Evolutionary conservation across 305 asterid genomes (phyloP).

Genomic region (Fraxinus dipetala): DNA sequence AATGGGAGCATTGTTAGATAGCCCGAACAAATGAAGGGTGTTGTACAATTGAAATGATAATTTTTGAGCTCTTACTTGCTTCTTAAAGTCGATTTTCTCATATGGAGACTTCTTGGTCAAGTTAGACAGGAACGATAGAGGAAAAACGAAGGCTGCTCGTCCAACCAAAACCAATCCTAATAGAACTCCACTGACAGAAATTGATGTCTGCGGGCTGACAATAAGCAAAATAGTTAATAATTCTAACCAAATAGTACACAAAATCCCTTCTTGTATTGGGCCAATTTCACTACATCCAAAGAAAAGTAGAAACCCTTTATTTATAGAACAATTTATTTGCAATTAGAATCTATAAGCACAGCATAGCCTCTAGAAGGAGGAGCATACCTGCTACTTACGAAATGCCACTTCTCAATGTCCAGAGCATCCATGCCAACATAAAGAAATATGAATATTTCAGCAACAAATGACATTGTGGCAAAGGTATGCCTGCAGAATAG

Average conservation of each 20-base stretch:
- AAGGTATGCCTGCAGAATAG: conserved; percentile 9
- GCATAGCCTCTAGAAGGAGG: background rate
- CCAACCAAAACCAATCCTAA: conserved; percentile 79
- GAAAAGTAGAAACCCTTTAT: background rate
- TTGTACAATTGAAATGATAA: conserved; percentile 11
- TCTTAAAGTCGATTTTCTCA: conserved; percentile 60
- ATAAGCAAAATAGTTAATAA: conserved; percentile 11
- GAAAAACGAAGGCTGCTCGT: conserved; percentile 93
- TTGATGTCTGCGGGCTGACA: conserved; percentile 66
- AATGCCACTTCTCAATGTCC: conserved; percentile 15
- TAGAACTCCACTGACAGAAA: conserved; percentile 66
- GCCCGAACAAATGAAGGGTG: conserved; percentile 7
- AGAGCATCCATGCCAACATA: conserved; percentile 11
- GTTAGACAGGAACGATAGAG: conserved; percentile 75
- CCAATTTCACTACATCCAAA: background rate
- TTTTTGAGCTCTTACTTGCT: conserved; percentile 56
- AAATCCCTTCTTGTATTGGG: background rate
- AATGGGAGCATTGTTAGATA: conserved; percentile 8
- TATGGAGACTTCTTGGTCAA: conserved; percentile 57
- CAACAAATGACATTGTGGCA: conserved; percentile 18
- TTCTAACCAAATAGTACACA: background rate
- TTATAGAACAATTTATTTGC: background rate
- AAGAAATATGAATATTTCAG: conserved; percentile 15
- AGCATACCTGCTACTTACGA: conserved; percentile 11
- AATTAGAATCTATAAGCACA: background rate